These are phyloP conservation scores for Coelastrella sp. DNA, from an alignment of 139 green algal species.

Conservation along the genomic window DNA sequence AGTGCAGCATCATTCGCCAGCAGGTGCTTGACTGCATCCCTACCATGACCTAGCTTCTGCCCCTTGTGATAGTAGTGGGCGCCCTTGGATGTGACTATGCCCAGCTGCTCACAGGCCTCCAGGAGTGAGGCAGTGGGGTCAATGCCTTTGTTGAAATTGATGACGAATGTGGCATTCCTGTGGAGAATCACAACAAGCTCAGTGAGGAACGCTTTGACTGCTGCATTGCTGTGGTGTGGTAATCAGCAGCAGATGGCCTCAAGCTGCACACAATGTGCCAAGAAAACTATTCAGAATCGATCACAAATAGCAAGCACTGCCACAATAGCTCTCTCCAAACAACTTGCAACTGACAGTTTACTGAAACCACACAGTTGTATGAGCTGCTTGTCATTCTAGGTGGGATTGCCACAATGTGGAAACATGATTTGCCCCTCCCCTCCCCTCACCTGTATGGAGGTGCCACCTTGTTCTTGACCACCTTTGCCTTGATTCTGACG, in stretches of 20 bases:
- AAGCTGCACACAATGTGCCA: background rate
- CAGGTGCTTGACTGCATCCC: conserved; percentile 22
- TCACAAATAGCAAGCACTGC: background rate
- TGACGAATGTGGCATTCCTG: conserved; percentile 85
- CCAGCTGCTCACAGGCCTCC: conserved; percentile 83
- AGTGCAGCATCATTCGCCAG: background rate
- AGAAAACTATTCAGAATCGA: background rate
- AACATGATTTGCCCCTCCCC: too few relatives aligned
- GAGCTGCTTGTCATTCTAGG: too few relatives aligned
- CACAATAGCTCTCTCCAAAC: too few relatives aligned
- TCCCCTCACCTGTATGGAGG: conserved; percentile 24
- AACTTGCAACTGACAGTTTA: too few relatives aligned
- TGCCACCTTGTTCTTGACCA: conserved; percentile 96
- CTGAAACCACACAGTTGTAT: too few relatives aligned
- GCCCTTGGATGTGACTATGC: conserved; percentile 65
- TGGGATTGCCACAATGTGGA: too few relatives aligned
- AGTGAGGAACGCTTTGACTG: too few relatives aligned
- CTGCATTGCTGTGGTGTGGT: too few relatives aligned
- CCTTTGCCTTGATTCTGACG: conserved; percentile 74
- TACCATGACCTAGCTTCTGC: conserved; percentile 53
- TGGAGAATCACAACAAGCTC: background rate
- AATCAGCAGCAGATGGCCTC: background rate
- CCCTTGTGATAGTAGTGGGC: conserved; percentile 19
- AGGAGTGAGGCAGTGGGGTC: conserved; percentile 76
- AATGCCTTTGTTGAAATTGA: conserved; percentile 90